phyloP scores from a whole-genome alignment of 2,329 filamentous ascomycete genomes.

The Rhynchosporium secalis region DNA sequence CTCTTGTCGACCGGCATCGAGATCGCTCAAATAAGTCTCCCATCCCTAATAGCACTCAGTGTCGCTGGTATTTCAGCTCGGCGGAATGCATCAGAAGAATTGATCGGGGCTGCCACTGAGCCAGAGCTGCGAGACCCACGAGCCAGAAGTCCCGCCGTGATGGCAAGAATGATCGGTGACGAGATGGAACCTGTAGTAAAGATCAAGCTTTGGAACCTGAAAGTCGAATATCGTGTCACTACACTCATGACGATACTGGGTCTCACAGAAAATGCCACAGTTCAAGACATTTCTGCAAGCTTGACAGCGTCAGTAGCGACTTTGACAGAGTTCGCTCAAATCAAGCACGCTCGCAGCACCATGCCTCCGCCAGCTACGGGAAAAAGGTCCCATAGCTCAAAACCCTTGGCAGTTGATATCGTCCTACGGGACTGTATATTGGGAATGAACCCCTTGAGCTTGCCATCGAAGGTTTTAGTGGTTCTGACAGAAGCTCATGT shows the following conservation, averaged over 20 bases:
- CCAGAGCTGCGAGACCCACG: constrained; percentile 34
- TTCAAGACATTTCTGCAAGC: constrained; percentile 71
- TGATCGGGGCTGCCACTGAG: constrained; percentile 58
- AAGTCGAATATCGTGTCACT: constrained; percentile 84
- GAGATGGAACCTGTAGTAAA: constrained; percentile 92
- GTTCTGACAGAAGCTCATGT: constrained; percentile 78
- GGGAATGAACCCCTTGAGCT: constrained; percentile 77
- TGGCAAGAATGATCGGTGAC: constrained; percentile 87
- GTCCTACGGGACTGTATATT: constrained; percentile 77
- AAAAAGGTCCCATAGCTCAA: constrained; percentile 39
- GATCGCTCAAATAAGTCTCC: constrained; percentile 78
- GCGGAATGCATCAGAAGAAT: constrained; percentile 68
- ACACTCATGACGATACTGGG: constrained; percentile 79
- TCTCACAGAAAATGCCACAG: constrained; percentile 64
- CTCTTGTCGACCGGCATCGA: constrained; percentile 64
- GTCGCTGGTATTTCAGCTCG: constrained; percentile 61
- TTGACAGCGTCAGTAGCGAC: constrained; percentile 80
- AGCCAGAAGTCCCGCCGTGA: constrained; percentile 65
- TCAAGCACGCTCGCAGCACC: constrained; percentile 36
- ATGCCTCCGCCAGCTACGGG: constrained; percentile 15
- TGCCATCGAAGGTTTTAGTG: constrained; percentile 74
- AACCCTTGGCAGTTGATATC: constrained; percentile 70
- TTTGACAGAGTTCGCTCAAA: constrained; percentile 64
- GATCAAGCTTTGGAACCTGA: constrained; percentile 80
- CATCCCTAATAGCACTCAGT: constrained; percentile 78